Percentiles rank a stretch among this genome's conserved stretches.
Evolutionary conservation across 495 filamentous ascomycete species (phyloP).

Genomic region (Talaromyces borbonicus): DNA sequence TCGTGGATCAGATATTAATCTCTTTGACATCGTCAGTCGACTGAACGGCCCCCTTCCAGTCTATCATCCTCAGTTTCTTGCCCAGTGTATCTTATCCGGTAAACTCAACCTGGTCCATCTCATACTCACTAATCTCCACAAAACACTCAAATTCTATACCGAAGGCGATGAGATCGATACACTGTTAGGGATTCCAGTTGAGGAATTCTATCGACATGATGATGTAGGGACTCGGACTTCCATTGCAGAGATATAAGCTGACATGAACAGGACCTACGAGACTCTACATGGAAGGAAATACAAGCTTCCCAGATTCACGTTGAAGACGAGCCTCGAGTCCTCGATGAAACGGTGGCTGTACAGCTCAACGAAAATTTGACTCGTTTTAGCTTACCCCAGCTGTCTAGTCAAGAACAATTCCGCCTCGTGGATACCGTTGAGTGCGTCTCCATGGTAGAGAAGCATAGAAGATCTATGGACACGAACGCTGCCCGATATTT

Average conservation of each 20-base stretch:
- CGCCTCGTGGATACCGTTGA: conserved; percentile 80
- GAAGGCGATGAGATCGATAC: conserved; percentile 77
- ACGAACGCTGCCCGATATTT: conserved; percentile 86
- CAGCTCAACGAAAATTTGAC: conserved; percentile 71
- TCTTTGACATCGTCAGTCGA: conserved; percentile 72
- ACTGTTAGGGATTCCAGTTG: conserved; percentile 60
- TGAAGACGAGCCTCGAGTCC: conserved; percentile 50
- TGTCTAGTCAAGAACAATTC: conserved; percentile 84
- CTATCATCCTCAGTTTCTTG: conserved; percentile 88
- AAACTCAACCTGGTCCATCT: conserved; percentile 64
- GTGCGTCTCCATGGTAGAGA: conserved; percentile 77
- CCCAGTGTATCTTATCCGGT: conserved; percentile 77
- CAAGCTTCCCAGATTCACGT: conserved; percentile 44
- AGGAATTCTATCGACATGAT: conserved; percentile 56
- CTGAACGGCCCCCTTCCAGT: conserved; percentile 84
- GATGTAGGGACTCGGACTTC: conserved; percentile 25
- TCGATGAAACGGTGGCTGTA: conserved; percentile 64
- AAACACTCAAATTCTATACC: conserved; percentile 70
- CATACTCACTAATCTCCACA: conserved; percentile 64
- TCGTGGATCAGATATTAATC: conserved; percentile 40
- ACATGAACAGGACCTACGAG: conserved; percentile 26
- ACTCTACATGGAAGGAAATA: conserved; percentile 38
- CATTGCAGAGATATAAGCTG: conserved; percentile 11
- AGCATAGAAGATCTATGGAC: conserved; percentile 85
- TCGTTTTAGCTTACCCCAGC: conserved; percentile 62